Evolutionary conservation across 257 asterid genomes (phyloP).

Genomic region (Nicotiana obtusifolia): DNA sequence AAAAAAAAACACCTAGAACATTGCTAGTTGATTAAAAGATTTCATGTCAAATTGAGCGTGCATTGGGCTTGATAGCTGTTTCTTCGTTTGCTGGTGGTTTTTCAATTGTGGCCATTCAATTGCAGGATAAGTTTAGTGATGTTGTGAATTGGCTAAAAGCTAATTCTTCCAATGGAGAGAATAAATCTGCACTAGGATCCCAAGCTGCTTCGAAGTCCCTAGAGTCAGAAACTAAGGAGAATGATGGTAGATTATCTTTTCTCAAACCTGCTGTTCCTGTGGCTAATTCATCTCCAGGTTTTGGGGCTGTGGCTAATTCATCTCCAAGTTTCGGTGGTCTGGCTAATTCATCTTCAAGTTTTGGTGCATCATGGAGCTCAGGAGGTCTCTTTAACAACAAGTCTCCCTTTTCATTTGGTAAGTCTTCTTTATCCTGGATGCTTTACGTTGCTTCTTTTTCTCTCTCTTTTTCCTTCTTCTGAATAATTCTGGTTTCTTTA

Average conservation of each 20-base stretch:
- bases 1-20: not conserved
- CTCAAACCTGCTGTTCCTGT: slow-evolving; percentile 4
- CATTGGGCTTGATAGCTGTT: not conserved
- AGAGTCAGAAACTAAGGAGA: slow-evolving; percentile 8
- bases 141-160: slow-evolving; percentile 80
- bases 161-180: slow-evolving; percentile 35
- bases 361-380: slow-evolving; percentile 14
- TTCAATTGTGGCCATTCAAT: not conserved
- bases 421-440: slow-evolving; percentile 14
- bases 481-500: not conserved
- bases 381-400: slow-evolving; percentile 20
- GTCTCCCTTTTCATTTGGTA: slow-evolving; percentile 35
- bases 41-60: not conserved
- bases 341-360: slow-evolving; percentile 7
- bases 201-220: slow-evolving; percentile 12
- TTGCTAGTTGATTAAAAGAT: not conserved
- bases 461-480: not conserved
- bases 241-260: not conserved
- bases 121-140: slow-evolving; percentile 89
- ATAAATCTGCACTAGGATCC: slow-evolving; percentile 10
- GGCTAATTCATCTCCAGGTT: slow-evolving; percentile 1
- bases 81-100: not conserved
- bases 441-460: not conserved
- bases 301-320: not conserved
- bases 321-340: slow-evolving; percentile 11